A percentile compares a stretch with the other conserved stretches of the same genome.
Conservation (phyloP, 305 asterid species). For the Petunia hybrid region DNA sequence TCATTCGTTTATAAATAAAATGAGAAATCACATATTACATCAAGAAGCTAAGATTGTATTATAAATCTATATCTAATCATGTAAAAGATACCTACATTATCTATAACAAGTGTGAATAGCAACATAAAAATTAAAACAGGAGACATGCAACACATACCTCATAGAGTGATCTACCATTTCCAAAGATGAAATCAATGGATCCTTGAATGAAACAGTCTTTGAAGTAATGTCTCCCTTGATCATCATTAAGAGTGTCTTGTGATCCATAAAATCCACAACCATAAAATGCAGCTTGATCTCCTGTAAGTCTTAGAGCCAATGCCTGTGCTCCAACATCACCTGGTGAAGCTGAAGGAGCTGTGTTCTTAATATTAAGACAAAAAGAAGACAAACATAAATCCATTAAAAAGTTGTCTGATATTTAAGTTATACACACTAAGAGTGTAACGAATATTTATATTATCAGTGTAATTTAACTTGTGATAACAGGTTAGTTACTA, state of each 20-base stretch:
- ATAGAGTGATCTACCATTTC: conserved; percentile 49
- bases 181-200: conserved; percentile 89
- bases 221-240: conserved; percentile 77
- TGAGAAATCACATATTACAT: too few relatives aligned
- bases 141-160: not conserved
- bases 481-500: too few relatives aligned
- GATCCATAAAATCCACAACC: conserved; percentile 86
- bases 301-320: conserved; percentile 64
- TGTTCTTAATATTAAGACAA: conserved; percentile 55
- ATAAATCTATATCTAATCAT: too few relatives aligned
- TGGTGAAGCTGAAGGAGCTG: conserved; percentile 75
- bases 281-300: conserved; percentile 79
- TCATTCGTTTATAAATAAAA: too few relatives aligned
- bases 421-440: not conserved
- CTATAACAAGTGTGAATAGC: too few relatives aligned
- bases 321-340: conserved; percentile 77
- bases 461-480: not conserved
- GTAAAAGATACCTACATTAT: too few relatives aligned
- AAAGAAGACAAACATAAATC: not conserved
- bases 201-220: conserved; percentile 84
- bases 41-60: too few relatives aligned
- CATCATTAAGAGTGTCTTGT: conserved; percentile 82
- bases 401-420: too few relatives aligned
- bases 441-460: too few relatives aligned
- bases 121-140: not conserved